Base-by-base conservation (phyloP, 371 early-diverging fungal species). In the Lichtheimia ornata region DNA sequence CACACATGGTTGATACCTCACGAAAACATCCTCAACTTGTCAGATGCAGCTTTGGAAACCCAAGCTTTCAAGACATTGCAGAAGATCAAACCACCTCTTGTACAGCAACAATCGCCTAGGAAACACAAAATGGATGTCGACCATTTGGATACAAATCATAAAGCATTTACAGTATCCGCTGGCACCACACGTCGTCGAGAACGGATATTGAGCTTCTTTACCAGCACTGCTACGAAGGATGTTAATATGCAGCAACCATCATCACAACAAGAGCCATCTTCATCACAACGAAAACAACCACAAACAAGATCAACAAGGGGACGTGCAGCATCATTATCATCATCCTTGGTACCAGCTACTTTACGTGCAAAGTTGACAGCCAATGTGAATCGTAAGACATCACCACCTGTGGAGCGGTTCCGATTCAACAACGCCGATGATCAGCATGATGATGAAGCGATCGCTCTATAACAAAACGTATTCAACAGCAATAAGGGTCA, bases 11-110 rank as follows among this genome's bases (percentile, higher is more conserved):
- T 66, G 17, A 58, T 54, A n/a, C 56, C 40, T 11, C 56, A 64
- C 20, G 25, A 28, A 17, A 7, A 50, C 15, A 81, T 56, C 88
- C 89, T 0, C 72, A 78, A 4, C 69, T 84, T 59, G 72, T 88
- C 22, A 59, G 72, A 35, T 35, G 11, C 35, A 9, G 35, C 35
- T 27, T 40, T 45, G n/a, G 79, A 79, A n/a, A 85, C 88, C 28
- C 58, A 77, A 43, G 62, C 35, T 35, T 35, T 35, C 35, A 35
- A 35, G 35, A 35, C 35, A 35, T 35, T 35, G 35, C 11, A 35
- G 35, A 35, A 35, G 11, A 35, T 35, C 35, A 35, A 35, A 35
- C 35, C 35, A 35, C 35, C 35, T 11, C 5, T 35, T 2, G 2
- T 35, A 11, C 35, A 35, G 9, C 35, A 35, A 35, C 35, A 9